Conservation (phyloP, 805 yeast genomes). For the Komagataella pastoris region DNA sequence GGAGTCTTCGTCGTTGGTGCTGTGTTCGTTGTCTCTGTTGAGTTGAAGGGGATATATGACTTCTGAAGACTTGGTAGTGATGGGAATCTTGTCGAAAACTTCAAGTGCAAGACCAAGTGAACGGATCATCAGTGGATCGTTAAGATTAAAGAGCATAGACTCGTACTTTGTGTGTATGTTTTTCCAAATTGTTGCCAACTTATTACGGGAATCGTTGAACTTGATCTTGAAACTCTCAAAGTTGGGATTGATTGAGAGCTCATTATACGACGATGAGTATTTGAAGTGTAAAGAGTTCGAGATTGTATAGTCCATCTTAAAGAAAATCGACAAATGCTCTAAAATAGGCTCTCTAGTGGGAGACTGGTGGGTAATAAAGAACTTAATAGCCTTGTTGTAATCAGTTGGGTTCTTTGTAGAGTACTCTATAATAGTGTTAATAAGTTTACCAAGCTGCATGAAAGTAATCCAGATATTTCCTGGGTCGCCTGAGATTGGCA, state of each 20-base stretch:
- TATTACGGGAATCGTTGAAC: conserved; percentile 46
- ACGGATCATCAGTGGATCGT: conserved; percentile 27
- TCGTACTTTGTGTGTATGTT: conserved; percentile 41
- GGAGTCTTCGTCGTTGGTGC: conserved; percentile 4
- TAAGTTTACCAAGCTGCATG: conserved; percentile 55
- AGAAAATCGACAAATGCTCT: conserved; percentile 50
- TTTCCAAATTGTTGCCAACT: conserved; percentile 52
- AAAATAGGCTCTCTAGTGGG: conserved; percentile 59
- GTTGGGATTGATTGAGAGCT: conserved; percentile 47
- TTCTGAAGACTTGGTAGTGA: conserved; percentile 22
- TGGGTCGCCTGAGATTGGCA: conserved; percentile 46
- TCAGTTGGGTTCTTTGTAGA: conserved; percentile 17
- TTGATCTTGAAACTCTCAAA: conserved; percentile 51
- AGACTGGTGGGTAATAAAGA: conserved; percentile 57
- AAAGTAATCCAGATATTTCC: conserved; percentile 69
- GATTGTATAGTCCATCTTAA: conserved; percentile 60
- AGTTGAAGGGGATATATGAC: conserved; percentile 18
- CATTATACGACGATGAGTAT: conserved; percentile 59
- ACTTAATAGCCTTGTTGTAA: conserved; percentile 31
- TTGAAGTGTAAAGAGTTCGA: conserved; percentile 64
- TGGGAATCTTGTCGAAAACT: conserved; percentile 50
- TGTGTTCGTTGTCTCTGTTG: neutral
- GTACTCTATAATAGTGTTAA: conserved; percentile 28
- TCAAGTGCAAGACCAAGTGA: conserved; percentile 42
- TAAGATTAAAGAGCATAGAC: conserved; percentile 21